Evolutionary conservation across 176 grass and related monocot genomes (phyloP).

Genomic region (Puccinellia tenuiflora): DNA sequence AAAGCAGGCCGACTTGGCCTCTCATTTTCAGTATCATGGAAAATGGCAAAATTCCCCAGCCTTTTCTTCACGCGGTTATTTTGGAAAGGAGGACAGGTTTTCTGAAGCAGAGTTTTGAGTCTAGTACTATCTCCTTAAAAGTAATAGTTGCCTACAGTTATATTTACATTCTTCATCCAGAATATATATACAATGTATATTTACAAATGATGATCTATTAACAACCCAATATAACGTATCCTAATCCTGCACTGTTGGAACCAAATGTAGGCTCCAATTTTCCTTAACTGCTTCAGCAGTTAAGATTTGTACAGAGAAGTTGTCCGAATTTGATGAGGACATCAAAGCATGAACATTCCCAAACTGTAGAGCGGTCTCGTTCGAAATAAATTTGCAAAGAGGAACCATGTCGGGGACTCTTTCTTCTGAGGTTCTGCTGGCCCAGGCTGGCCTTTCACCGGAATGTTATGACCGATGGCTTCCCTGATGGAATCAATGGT

Average conservation of each 20-base stretch:
- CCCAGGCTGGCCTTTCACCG: constrained; percentile 64
- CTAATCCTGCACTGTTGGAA: background rate
- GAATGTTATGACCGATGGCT: constrained; percentile 58
- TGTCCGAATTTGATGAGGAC: background rate
- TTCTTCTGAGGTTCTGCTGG: constrained; percentile 29
- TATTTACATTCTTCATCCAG: constrained; percentile 36
- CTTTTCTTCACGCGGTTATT: background rate
- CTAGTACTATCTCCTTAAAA: background rate
- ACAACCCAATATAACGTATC: background rate
- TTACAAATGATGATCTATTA: background rate
- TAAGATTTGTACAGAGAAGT: background rate
- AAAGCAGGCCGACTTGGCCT: constrained; percentile 7
- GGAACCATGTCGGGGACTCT: constrained; percentile 63
- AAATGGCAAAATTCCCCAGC: background rate
- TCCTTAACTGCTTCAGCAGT: background rate
- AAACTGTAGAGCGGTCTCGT: constrained; percentile 57
- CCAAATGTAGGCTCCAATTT: background rate
- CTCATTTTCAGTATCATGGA: background rate
- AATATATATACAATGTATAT: constrained; percentile 35
- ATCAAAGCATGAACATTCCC: constrained; percentile 42
- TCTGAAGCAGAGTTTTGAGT: background rate
- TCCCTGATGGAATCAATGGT: constrained; percentile 65
- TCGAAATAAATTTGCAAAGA: constrained; percentile 60
- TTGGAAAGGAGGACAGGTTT: background rate
- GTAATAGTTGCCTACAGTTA: background rate